Evolutionary conservation across 2,329 filamentous ascomycete species (phyloP), one percentile per base, ranked within the genome.

Genomic region (Verruconis gallopava): DNA sequence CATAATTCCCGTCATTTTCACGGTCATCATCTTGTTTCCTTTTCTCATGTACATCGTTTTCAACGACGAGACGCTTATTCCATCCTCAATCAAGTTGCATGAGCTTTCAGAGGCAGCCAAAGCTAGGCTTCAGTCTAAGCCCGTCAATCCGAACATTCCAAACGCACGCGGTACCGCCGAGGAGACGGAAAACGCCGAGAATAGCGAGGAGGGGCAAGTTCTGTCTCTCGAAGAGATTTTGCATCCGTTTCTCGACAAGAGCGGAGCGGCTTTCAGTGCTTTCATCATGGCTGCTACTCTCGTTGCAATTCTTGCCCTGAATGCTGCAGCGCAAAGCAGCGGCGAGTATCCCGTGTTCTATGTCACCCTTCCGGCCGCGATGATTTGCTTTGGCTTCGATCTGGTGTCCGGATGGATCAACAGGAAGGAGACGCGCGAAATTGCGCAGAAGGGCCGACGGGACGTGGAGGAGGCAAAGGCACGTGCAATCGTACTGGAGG

Each of bases 141-240:
- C 80, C 0, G 69, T 81, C 4, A 85, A 85, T 42, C 80, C 80
- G 0, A 84, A 84, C 46, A 84, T 85, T 38, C 81, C 79, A 0
- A 63, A 76, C 43, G 73, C 74, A 1, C 65, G 75, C 46, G 71
- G 72, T n/a, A 65, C 58, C 2, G 64, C 67, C 0, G 69, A 72
- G 5, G 70, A 73, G 35, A 63, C 71, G 39, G 70, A 73, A 5
- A 61, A 64, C 5, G 53, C 59, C 5, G 55, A 58, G n/a, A 62
- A 67, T 21, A 60, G 67, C 5, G 69, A 75, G 20, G 58, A 73
- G 44, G 65, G 60, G 3, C 71, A 79, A 47, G 57, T 72, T 0
- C 59, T 79, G 0, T 76, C 76, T 0, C 67, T 85, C 0, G 78
- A 81, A 47, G 79, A 85, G 51, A 81, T 85, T 50, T 73, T 85